phyloP scores from a whole-genome alignment of 768 basidiomycete species.

The Lactifluus volemus region DNA sequence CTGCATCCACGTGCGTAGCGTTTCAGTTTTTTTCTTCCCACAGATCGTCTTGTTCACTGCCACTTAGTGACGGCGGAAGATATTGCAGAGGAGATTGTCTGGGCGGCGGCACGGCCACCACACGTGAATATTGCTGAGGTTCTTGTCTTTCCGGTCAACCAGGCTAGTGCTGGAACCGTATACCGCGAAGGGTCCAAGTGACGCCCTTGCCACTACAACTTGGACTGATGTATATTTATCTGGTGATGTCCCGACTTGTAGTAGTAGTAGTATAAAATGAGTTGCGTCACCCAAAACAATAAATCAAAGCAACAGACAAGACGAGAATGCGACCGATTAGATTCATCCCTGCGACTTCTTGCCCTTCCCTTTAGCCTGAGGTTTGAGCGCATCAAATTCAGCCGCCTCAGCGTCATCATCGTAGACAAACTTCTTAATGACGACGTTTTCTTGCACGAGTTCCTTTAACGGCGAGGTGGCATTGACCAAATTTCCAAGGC shows the following conservation, averaged over 20 bases:
- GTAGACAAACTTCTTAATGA: constrained; percentile 74
- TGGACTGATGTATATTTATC: background rate
- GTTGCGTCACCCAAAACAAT: background rate
- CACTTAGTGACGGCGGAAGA: constrained; percentile 67
- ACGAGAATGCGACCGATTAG: constrained; percentile 5
- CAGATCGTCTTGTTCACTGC: background rate
- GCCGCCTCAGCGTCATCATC: constrained; percentile 45
- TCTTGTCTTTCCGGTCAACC: constrained; percentile 70
- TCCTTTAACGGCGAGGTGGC: constrained; percentile 47
- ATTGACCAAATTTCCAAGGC: constrained; percentile 60
- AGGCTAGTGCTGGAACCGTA: constrained; percentile 58
- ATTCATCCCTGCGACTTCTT: constrained; percentile 45
- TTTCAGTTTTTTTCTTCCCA: background rate
- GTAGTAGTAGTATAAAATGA: background rate
- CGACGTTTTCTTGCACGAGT: constrained; percentile 53
- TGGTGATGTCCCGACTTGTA: background rate
- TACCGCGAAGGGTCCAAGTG: constrained; percentile 35
- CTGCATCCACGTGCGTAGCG: constrained; percentile 64
- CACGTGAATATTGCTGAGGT: constrained; percentile 89
- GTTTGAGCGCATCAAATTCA: constrained; percentile 28
- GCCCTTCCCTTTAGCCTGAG: constrained; percentile 32
- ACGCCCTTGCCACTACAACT: constrained; percentile 4
- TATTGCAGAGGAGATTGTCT: constrained; percentile 96
- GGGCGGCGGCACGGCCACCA: constrained; percentile 85
- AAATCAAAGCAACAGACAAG: constrained; percentile 10